Base-by-base conservation (phyloP, 192 early-diverging fungal genomes). In the Paraglomus occultum region DNA sequence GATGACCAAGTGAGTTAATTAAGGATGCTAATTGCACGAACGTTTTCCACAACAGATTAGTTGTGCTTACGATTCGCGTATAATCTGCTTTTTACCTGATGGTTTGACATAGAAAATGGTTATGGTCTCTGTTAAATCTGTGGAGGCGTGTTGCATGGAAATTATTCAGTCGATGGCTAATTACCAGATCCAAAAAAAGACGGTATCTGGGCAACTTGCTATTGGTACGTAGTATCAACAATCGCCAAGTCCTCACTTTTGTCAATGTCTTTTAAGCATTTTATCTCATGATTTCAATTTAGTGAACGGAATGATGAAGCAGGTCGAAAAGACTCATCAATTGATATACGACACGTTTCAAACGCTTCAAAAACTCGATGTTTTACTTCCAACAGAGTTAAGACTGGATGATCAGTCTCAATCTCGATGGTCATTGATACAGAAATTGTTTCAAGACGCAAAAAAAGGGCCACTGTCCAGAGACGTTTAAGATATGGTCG, bases 291-390 rank as follows among this genome's bases (percentile, higher is more conserved):
- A 18, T 48, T 9, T 53, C n/a, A n/a, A 18, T 44, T 68, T 44
- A 70, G 67, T 70, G 15, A 70, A 70, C 23, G 20, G 18, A 31
- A 17, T 70, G 15, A 70, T 58, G 22, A 70, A 70, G 59, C 67
- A 70, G 38, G 67, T 70, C 20, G 67, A 58, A 48, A 70, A 58
- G 49, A 58, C 67, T 39, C 67, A 70, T 22, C 46, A 58, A 22
- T 20, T 54, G n/a, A 38, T 70, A 20, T 15, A 58, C 39, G 67
- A 70, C 17, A 57, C 49, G 12, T 70, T 70, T 49, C 54, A 57
- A 48, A 70, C 54, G 10, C 17, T 70, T 10, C 55, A 58, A 39
- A 70, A 70, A 58, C 12, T 70, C 5, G 67, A 70, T 15, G 49
- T 31, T 17, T 48, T 70, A 23, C 39, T 70, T 48, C 31, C 53